Evolutionary conservation across 1,284 basidiomycete species (phyloP).

Genomic region (Bjerkandera adusta): DNA sequence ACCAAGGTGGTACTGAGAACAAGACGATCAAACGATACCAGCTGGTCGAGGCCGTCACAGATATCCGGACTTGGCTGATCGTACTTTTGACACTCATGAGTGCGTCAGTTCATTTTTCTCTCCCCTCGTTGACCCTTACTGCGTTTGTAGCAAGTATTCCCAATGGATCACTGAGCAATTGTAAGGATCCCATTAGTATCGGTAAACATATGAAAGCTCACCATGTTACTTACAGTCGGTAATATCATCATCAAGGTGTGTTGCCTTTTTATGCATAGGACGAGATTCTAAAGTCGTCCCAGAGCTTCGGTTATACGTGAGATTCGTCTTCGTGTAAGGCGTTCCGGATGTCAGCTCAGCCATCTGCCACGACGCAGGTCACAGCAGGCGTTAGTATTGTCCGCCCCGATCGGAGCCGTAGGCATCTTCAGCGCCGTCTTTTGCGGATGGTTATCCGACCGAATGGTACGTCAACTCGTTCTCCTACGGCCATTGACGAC

Average conservation of each 20-base stretch:
- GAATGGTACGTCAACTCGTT: slow-evolving; percentile 37
- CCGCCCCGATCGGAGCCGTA: slow-evolving; percentile 55
- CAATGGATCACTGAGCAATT: slow-evolving; percentile 61
- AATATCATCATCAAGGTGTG: slow-evolving; percentile 52
- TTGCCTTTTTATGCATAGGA: background rate
- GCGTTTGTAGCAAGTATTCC: slow-evolving; percentile 49
- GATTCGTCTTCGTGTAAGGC: slow-evolving; percentile 18
- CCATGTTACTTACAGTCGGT: slow-evolving; percentile 40
- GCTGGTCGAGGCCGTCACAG: slow-evolving; percentile 53
- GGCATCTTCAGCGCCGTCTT: slow-evolving; percentile 46
- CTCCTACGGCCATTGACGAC: background rate
- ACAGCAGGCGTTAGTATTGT: slow-evolving; percentile 60
- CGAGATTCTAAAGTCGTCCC: background rate
- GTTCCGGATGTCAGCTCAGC: background rate
- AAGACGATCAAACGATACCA: slow-evolving; percentile 60
- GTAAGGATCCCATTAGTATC: slow-evolving; percentile 34
- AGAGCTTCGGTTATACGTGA: slow-evolving; percentile 61
- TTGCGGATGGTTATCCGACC: slow-evolving; percentile 66
- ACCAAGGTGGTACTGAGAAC: slow-evolving; percentile 64
- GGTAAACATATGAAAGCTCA: background rate
- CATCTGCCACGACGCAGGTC: slow-evolving; percentile 35
- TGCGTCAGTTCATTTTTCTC: slow-evolving; percentile 44
- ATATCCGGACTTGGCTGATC: slow-evolving; percentile 65
- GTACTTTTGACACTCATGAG: slow-evolving; percentile 56
- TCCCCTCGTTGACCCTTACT: slow-evolving; percentile 5